Evolutionary conservation across 2,329 filamentous ascomycete species (phyloP), one percentile per base, ranked within the genome.

Genomic region (Coccinonectria pachysandricola): DNA sequence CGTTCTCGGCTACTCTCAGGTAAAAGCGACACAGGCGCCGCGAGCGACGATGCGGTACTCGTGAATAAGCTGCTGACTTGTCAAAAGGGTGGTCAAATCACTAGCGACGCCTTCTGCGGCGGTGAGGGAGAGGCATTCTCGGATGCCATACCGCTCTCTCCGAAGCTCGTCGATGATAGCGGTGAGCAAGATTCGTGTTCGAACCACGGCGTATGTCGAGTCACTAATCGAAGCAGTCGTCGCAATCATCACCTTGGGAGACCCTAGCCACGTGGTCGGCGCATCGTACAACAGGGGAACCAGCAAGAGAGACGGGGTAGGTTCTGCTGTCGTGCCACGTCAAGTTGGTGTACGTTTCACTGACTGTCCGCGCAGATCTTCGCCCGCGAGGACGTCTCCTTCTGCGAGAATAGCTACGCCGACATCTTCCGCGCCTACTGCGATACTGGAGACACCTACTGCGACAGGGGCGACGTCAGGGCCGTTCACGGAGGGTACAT

Each of bases 1-100:
- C 4, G 36, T 62, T 15, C 24, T 62, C 22, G 59, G 58, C 1
- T 62, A 56, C 32, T 62, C 59, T 2, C 59, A 62, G 49, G 54
- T 52, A 32, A 15, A 42, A 25, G 7, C 7, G 19, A 6, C 8
- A 5, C 11, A 14, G 17, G 16, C 21, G 14, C 5, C 10, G 4
- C 6, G 6, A 5, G 3, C 4, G 2, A 6, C 4, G 15, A 22
- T 24, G 11, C 14, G 17, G 7, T n/a, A 8, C 5, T 18, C 11
- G 8, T 12, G 13, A 23, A 17, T 12, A 10, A 2, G 16, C 10
- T 8, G 12, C 28, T 32, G 11, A 35, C 12, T 5, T 17, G 12
- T 5, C 15, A 11, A 14, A 24, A 59, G 51, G 59, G 59, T 17
- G 58, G 56, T 0, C 57, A 62, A 17, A 39, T 62, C 17, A 31